Conservation (phyloP, 2,329 filamentous ascomycete species). For the Fusarium udum region DNA sequence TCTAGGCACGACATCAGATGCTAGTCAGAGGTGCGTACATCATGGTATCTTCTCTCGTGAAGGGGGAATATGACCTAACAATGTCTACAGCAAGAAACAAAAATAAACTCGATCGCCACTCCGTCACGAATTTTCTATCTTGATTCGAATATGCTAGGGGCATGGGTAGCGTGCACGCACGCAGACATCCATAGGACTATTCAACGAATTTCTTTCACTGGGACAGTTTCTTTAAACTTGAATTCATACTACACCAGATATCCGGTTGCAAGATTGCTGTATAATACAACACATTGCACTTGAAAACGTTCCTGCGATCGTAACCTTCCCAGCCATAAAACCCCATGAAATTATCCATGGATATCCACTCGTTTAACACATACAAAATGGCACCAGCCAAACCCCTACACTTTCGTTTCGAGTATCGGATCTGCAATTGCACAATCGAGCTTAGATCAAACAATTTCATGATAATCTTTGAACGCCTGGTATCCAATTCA, state of each 20-base stretch:
- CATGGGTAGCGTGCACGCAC: neutral
- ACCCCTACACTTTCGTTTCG: conserved; percentile 4
- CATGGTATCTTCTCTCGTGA: neutral
- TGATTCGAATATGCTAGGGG: neutral
- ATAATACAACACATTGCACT: neutral
- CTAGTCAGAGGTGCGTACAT: conserved; percentile 32
- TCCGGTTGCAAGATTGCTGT: neutral
- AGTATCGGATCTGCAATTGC: neutral
- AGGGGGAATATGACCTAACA: conserved; percentile 17
- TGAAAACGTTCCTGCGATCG: neutral
- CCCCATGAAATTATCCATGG: neutral
- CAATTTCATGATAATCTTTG: conserved; percentile 12
- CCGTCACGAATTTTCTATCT: neutral
- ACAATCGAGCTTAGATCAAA: neutral
- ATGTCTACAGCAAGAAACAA: conserved; percentile 35
- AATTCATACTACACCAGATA: neutral
- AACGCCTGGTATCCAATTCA: conserved; percentile 14
- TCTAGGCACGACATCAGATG: conserved; percentile 51
- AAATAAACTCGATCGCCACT: conserved; percentile 21
- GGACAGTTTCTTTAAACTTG: neutral
- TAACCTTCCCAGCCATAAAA: neutral
- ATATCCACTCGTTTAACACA: neutral
- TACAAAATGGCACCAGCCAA: neutral
- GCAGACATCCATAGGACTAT: neutral
- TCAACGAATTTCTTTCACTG: neutral